Base-by-base conservation (phyloP, 805 yeast species). In the Cyberlindnera mississippiensis region DNA sequence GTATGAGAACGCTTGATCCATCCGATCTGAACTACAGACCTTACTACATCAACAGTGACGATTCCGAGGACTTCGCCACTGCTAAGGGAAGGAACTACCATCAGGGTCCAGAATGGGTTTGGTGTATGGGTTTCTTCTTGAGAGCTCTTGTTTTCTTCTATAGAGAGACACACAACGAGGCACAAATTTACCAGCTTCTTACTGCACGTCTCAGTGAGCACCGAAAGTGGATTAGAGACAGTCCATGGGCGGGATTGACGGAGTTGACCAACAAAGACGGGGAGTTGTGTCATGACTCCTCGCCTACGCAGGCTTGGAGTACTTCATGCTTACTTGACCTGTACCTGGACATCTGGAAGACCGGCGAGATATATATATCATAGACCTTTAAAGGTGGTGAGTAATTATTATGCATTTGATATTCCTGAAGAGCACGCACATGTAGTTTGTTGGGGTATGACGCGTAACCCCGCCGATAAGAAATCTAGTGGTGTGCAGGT, bases 91-190 rank as follows among this genome's bases (percentile, higher is more conserved):
- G 98, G 55, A 93, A 93, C 65, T 91, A 91, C 61, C 99, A 91
- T 63, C 98, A 91, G 66, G 99, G 99, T 2, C 99, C 99, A 2
- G 99, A 93, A 60, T 91, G 99, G 99, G 85, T 86, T 27, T 91
- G 97, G 97, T 76, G 80, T 44, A 72, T 74, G 19, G 99, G 99
- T 3, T 89, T 79, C 62, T 91, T 88, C 59, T 64, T 93, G 51
- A 75, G 97, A 49, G 96, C 98, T 0, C 80, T 71, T 54, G 67
- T 76, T 29, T 61, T 66, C 35, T 78, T 83, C 57, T 78, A 80
- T 52, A 56, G 60, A 44, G 55, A 55, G 1, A 48, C 49, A 32
- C 49, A 53, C 10, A 51, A 61, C 26, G 77, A 82, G 5, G 65
- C 71, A 3, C 75, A 73, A 37, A 60, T 83, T 17, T 73, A 76